Base-by-base conservation (phyloP, 768 basidiomycete species). In the Austroboletus eburneus region DNA sequence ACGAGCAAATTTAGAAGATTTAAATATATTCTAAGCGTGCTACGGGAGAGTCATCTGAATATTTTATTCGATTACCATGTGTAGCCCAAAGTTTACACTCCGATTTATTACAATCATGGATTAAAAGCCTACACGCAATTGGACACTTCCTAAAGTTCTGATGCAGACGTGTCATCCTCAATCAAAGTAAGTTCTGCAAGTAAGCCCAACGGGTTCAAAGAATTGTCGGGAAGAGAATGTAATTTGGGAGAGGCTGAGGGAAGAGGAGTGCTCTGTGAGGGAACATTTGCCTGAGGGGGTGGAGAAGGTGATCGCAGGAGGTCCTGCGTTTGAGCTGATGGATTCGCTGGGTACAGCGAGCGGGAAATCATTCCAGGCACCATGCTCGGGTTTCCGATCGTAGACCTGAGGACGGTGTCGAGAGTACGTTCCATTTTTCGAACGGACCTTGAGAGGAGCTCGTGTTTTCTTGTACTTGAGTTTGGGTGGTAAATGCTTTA, bases 371-470 rank as follows among this genome's bases (percentile, higher is more conserved):
- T 86, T 38, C 84, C 86, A 1, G 85, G 82, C 2, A 81, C 75
- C 54, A 88, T 79, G n/a, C n/a, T n/a, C 0, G 90, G 91, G 57
- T 92, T 91, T 32, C 87, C 87, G 38, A 96, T 87, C n/a, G n/a
- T n/a, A 16, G 90, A 91, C 39, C 83, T 79, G 17, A 96, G 74
- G 27, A 96, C 91, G 13, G 89, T 91, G 66, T 94, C 91, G n/a
- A 94, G 75, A 1, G 91, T 93, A 30, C 81, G 77, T 63, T 94
- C 91, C 90, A 94, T 92, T 67, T 92, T 93, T 45, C 84, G 79
- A 42, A 94, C 71, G 3, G 88, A 91, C 52, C 82, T 77, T 3
- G 86, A 85, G 18, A 91, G 72, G 21, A 88, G 71, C 58, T 91
- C 89, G 56, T 90, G 85, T 73, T 91, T 91, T 73, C 86, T 90